Base-by-base conservation (phyloP, 1,139 yeast genomes). In the Suhomyces chickasaworum region DNA sequence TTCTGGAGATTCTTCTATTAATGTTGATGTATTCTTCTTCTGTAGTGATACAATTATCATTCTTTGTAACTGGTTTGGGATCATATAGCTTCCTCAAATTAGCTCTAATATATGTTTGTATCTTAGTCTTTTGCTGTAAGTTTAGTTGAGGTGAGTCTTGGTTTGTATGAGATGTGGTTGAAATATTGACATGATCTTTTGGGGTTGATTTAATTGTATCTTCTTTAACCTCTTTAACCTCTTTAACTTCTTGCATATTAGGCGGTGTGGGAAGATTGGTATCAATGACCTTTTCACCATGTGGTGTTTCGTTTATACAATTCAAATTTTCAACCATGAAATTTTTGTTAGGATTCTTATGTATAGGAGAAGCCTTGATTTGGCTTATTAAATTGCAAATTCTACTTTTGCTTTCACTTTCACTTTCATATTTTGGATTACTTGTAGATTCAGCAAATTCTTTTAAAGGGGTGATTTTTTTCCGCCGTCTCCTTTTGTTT, bases 51-150 rank as follows among this genome's bases (percentile, higher is more conserved):
- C 45, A 29, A 13, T 16, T 7, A 12, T 35, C 15, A 4, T n/a
- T n/a, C n/a, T 30, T n/a, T 22, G 23, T 31, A 7, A 30, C 38
- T 16, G 3, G 31, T 30, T 69, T 67, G 1, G 68, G 63, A 21
- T 67, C 64, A 55, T 80, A 82, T 23, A 77, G 61, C 0, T 82
- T 81, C 37, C 82, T 65, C 29, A 84, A 60, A 15, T 65, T 70
- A 25, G 69, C 66, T 32, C 89, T 65, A 7, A 84, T 83, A 48
- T 79, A 71, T 21, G 60, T 67, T 55, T 83, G 89, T 17, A 84
- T 74, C 46, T 60, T 64, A 7, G 63, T 61, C 54, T 84, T 83
- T 49, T 77, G 78, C 29, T 70, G 75, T 17, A 71, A 64, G 0
- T 75, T 58, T 23, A 78, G 59, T 37, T 59, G 61, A 22, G 48